Evolutionary conservation across 768 basidiomycete species (phyloP).

Genomic region (Crucibulum laeve): DNA sequence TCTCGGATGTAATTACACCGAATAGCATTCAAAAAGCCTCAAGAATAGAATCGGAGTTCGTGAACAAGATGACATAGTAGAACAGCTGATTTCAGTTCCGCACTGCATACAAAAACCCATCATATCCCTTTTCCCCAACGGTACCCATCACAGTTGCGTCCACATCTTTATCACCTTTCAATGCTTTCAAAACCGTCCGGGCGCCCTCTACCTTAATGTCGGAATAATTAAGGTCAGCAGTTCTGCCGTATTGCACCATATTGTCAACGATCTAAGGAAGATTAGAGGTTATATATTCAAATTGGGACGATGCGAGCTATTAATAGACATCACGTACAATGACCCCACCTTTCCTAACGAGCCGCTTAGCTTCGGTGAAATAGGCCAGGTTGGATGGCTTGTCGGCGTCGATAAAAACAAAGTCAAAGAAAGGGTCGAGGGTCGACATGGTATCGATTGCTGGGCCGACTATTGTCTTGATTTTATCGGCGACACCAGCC

Average conservation of each 20-base stretch:
- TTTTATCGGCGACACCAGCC: slow-evolving; percentile 47
- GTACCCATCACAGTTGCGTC: slow-evolving; percentile 47
- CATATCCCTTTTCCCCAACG: slow-evolving; percentile 48
- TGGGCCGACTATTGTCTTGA: slow-evolving; percentile 46
- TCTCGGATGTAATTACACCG: too few relatives aligned
- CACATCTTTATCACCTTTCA: slow-evolving; percentile 47
- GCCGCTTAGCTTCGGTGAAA: slow-evolving; percentile 55
- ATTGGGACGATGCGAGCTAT: background rate
- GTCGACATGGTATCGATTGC: slow-evolving; percentile 45
- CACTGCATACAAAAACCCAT: slow-evolving; percentile 51
- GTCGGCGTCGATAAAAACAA: slow-evolving; percentile 73
- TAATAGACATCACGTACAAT: slow-evolving; percentile 40
- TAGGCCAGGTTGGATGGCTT: slow-evolving; percentile 53
- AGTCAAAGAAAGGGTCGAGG: slow-evolving; percentile 52
- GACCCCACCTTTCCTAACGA: slow-evolving; percentile 55
- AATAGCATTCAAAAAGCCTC: too few relatives aligned
- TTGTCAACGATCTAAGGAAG: slow-evolving; percentile 54
- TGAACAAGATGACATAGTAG: too few relatives aligned
- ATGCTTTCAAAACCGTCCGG: slow-evolving; percentile 33
- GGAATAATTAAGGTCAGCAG: slow-evolving; percentile 30
- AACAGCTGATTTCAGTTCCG: too few relatives aligned
- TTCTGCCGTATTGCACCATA: slow-evolving; percentile 45
- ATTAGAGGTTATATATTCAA: background rate
- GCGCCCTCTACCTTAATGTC: slow-evolving; percentile 41
- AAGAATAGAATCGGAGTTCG: too few relatives aligned